Evolutionary conservation across 148 eudicot genomes (phyloP).

Genomic region (Vaccinium myrtillus): DNA sequence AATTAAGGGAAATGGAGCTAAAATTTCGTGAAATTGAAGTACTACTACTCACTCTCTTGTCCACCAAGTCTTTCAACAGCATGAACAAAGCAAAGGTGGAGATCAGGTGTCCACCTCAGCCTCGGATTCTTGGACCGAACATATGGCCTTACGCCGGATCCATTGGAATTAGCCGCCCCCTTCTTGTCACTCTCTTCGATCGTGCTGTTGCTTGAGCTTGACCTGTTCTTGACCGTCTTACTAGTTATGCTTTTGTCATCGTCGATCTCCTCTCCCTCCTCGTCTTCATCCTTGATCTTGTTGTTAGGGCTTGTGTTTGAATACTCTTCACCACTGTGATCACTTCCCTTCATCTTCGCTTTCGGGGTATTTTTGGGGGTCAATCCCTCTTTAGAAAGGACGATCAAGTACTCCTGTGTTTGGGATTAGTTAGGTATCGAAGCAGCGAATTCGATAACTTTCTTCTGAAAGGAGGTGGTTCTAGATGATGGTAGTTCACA

Average conservation of each 20-base stretch:
- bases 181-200: constrained; percentile 65
- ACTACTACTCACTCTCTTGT: constrained; percentile 64
- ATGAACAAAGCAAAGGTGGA: constrained; percentile 79
- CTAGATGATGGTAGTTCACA: constrained; percentile 4
- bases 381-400: not conserved
- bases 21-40: not conserved
- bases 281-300: constrained; percentile 18
- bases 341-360: constrained; percentile 25
- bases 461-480: not conserved
- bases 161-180: constrained; percentile 28
- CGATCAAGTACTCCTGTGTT: not conserved
- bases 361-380: not conserved
- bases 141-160: constrained; percentile 71
- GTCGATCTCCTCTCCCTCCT: constrained; percentile 25
- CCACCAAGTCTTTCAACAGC: constrained; percentile 92
- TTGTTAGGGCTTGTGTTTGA: constrained; percentile 37
- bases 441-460: not conserved
- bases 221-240: constrained; percentile 34
- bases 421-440: not conserved
- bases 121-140: constrained; percentile 80
- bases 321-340: constrained; percentile 25
- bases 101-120: constrained; percentile 93
- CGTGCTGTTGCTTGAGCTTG: constrained; percentile 76
- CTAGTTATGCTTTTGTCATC: not conserved
- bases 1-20: not conserved